Conservation (phyloP, 164 flowering plant species). For the Liriodendron chinense region DNA sequence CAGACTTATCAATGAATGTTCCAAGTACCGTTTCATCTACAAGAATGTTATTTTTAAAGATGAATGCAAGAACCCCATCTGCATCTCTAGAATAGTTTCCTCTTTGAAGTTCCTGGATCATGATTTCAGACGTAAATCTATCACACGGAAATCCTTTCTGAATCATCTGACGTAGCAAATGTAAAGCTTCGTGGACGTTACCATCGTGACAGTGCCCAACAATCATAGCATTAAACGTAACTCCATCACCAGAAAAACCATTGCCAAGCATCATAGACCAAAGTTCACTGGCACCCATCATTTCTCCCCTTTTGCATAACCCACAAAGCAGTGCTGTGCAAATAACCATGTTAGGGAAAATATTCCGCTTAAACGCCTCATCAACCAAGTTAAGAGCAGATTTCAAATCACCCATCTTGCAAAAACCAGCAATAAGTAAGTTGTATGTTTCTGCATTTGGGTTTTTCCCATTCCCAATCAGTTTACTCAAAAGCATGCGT, state of each 20-base stretch:
- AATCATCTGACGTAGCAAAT: neutral
- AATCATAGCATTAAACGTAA: conserved; percentile 1
- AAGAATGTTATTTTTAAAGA: neutral
- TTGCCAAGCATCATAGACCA: neutral
- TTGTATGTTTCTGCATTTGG: conserved; percentile 5
- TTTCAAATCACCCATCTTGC: conserved; percentile 4
- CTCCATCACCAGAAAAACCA: conserved; percentile 4
- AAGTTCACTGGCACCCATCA: neutral
- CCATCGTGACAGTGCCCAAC: neutral
- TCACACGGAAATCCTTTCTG: neutral
- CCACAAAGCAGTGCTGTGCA: conserved; percentile 6
- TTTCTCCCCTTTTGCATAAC: conserved; percentile 4
- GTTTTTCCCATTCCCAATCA: neutral
- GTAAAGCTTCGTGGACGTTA: neutral
- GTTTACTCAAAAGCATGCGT: neutral
- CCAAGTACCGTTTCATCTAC: neutral
- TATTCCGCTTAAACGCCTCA: conserved; percentile 1
- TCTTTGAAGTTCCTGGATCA: neutral
- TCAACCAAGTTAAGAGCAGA: neutral
- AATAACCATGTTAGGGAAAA: neutral
- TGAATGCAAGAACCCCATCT: neutral
- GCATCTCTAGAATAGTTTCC: neutral
- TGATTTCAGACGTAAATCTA: neutral
- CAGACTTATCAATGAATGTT: neutral
- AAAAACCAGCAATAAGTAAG: neutral